Conservation (phyloP, 129 eudicot species). For the Oenanthe sinensis region DNA sequence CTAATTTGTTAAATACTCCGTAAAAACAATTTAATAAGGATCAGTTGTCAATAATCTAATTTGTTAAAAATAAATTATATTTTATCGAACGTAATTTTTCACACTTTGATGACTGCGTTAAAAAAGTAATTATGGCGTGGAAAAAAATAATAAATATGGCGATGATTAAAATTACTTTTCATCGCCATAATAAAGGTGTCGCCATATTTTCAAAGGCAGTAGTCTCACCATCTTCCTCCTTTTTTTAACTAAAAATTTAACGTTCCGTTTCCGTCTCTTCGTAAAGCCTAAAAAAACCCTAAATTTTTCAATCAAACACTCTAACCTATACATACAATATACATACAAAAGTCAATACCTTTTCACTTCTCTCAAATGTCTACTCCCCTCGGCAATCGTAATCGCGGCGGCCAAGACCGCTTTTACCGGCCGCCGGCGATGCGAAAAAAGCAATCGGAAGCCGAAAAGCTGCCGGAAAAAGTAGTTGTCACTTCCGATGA, state of each 20-base stretch:
- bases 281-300: slow-evolving; percentile 3
- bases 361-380: slow-evolving; percentile 23
- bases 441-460: slow-evolving; percentile 32
- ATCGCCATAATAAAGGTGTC: not conserved
- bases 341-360: not conserved
- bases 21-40: too few relatives aligned
- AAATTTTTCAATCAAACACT: not conserved
- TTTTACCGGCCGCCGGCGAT: slow-evolving; percentile 88
- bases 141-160: too few relatives aligned
- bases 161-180: too few relatives aligned
- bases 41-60: too few relatives aligned
- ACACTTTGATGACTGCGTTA: too few relatives aligned
- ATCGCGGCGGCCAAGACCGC: slow-evolving; percentile 56
- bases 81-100: too few relatives aligned
- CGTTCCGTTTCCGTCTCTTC: not conserved
- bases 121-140: too few relatives aligned
- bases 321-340: not conserved
- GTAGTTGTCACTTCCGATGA: slow-evolving; percentile 17
- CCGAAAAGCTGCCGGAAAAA: slow-evolving; percentile 13
- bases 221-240: not conserved
- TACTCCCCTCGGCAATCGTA: slow-evolving; percentile 36
- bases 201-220: not conserved
- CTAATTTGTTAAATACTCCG: too few relatives aligned
- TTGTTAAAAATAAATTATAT: too few relatives aligned
- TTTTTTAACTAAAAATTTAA: not conserved